Base-by-base conservation (phyloP, 257 asterid genomes). In the Nicotiana noctiflora region DNA sequence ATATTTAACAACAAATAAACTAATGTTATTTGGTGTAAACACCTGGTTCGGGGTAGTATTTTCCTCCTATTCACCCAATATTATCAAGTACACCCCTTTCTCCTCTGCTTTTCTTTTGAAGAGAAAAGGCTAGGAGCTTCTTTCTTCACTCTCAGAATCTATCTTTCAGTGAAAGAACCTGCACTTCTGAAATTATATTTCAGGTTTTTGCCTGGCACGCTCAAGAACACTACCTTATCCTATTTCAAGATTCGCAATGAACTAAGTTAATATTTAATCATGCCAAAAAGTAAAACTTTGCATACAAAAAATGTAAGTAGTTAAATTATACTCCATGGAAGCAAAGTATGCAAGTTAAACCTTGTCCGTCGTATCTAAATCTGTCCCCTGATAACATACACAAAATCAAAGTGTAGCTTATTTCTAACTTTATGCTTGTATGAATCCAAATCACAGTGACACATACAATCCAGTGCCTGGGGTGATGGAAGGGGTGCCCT, bases 391-490 rank as follows among this genome's bases (percentile, higher is more conserved):
- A n/a, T 44, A 3, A 44, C 57, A 44, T 19, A 14, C 21, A 60
- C 40, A 25, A 78, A 56, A 19, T 13, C 74, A 34, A 21, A 60
- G 55, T 40, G 29, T 34, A 78, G 70, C 56, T 55, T 19, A 40
- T 37, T 37, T 21, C 60, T 78, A 78, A 77, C 77, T 44, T 70
- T 49, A 23, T 70, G 29, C 70, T 59, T 64, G 49, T 79, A 52
- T 62, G 19, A 18, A 51, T 77, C 64, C 51, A 80, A 72, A 44
- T 79, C 81, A 61, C 90, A 93, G 98, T 34, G 98, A 95, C 80
- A 81, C 96, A 21, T 93, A 95, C 82, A 95, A 95, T 87, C 99
- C 99, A 18, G 99, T 95, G 82, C 99, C 99, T 59, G 99, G 99
- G 32, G 96, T 95, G 88, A 93, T 95, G 97, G 91, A 90, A 61